Evolutionary conservation across 495 filamentous ascomycete species (phyloP), one percentile per base, ranked within the genome.

Genomic region (Trichoderma asperelloides): DNA sequence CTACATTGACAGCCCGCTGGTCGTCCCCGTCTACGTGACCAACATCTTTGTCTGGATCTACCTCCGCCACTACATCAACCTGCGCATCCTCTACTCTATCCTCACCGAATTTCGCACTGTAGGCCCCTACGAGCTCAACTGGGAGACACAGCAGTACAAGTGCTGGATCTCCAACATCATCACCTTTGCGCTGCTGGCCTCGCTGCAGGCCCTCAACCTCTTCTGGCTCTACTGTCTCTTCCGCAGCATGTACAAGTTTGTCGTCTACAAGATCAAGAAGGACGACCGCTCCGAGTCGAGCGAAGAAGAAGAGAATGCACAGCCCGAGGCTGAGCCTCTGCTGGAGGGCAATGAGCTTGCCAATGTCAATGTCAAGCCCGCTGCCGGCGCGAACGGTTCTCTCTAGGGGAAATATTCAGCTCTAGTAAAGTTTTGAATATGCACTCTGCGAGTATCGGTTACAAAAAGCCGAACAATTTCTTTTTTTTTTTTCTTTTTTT

Each of bases 1-100:
- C 78, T 98, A 98, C 78, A 77, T 98, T 67, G 90, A 96, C 71
- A 86, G 88, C 55, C 77, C 81, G 64, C 81, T 96, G 47, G 90
- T 89, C 0, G 85, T 81, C 3, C 93, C 91, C 16, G 97, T 93
- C 80, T 98, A 93, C 79, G 84, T 81, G 72, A 67, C 89, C 69
- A 98, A 98, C 80, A 89, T 96, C 67, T 78, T 78, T 69, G 79
- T 90, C 69, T 98, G 95, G 95, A 85, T 90, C 75, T 98, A 98
- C 78, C 83, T 94, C 67, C 91, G 95, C 64, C 95, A 98, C 77
- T 91, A 88, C 75, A 79, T 97, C 74, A 98, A 98, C 77, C 80
- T 98, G 62, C 85, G 86, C 74, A 96, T 98, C 75, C 82, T 98
- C 65, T 90, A 82, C 79, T 89, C 90, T 51, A 86, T 92, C 37